Evolutionary conservation across 176 grass and related monocot species (phyloP).

Genomic region (Avena atlantica): DNA sequence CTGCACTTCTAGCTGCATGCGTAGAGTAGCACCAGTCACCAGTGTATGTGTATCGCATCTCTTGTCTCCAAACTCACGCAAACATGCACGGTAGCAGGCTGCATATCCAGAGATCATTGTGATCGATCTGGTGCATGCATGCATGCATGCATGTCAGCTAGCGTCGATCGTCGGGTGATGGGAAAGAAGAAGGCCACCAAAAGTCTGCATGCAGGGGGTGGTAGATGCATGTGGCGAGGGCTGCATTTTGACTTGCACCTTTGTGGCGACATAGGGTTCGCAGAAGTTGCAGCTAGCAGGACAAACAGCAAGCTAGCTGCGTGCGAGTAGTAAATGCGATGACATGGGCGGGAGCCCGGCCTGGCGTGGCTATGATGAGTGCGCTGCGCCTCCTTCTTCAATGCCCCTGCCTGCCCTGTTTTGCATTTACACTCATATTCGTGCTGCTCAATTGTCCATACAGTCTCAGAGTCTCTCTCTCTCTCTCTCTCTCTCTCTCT

Average conservation of each 20-base stretch:
- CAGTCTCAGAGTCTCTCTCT: no score
- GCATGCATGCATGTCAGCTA: constrained; percentile 19
- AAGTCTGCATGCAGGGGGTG: constrained; percentile 29
- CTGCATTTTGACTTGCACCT: constrained; percentile 60
- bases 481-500: no score
- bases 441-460: not conserved
- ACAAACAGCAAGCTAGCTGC: not conserved
- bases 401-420: constrained; percentile 25
- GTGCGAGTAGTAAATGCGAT: constrained; percentile 43
- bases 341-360: not conserved
- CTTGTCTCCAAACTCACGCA: constrained; percentile 61
- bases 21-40: not conserved
- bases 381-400: constrained; percentile 38
- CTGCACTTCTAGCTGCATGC: not conserved
- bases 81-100: constrained; percentile 20
- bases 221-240: constrained; percentile 1
- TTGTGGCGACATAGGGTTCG: constrained; percentile 40
- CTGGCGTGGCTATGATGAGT: constrained; percentile 49
- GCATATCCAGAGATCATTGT: constrained; percentile 16
- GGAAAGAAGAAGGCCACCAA: constrained; percentile 38
- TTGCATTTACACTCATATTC: constrained; percentile 28
- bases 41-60: constrained; percentile 1
- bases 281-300: constrained; percentile 28
- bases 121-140: not conserved
- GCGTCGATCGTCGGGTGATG: not conserved